Evolutionary conservation across 331 rosid genomes (phyloP).

Genomic region (Spiraea crenata): DNA sequence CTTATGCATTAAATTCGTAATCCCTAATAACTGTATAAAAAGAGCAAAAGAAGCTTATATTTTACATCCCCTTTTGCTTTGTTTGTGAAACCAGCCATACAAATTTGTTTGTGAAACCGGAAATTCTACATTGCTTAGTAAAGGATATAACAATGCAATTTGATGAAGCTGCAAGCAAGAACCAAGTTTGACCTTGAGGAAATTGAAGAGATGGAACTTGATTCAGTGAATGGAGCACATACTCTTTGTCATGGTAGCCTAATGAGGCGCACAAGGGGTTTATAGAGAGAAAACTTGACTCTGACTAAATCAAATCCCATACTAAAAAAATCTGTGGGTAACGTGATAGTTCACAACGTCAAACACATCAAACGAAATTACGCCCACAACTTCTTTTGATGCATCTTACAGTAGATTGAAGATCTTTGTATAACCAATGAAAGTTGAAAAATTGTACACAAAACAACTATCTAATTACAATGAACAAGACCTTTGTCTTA

Average conservation of each 20-base stretch:
- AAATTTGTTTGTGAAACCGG: neutral
- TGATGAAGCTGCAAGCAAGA: neutral
- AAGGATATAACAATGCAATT: neutral
- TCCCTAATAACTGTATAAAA: too few species aligned
- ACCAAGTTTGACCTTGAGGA: neutral
- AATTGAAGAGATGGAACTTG: neutral
- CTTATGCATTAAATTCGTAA: too few species aligned
- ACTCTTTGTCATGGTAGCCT: too few species aligned
- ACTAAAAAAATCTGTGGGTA: neutral
- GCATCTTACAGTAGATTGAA: conserved; percentile 1
- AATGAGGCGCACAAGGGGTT: neutral
- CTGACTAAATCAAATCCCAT: neutral
- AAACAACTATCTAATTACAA: conserved; percentile 4
- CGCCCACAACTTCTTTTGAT: conserved; percentile 9
- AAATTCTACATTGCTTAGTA: neutral
- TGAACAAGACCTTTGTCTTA: neutral
- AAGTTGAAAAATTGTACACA: neutral
- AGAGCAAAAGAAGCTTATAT: too few species aligned
- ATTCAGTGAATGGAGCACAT: too few species aligned
- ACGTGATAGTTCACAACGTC: neutral
- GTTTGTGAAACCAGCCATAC: neutral
- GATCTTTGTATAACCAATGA: neutral
- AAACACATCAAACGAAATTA: neutral
- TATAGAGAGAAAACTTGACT: neutral
- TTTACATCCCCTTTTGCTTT: too few species aligned